Evolutionary conservation across 139 green algal species (phyloP).

Genomic region (Picochlorum sp.): DNA sequence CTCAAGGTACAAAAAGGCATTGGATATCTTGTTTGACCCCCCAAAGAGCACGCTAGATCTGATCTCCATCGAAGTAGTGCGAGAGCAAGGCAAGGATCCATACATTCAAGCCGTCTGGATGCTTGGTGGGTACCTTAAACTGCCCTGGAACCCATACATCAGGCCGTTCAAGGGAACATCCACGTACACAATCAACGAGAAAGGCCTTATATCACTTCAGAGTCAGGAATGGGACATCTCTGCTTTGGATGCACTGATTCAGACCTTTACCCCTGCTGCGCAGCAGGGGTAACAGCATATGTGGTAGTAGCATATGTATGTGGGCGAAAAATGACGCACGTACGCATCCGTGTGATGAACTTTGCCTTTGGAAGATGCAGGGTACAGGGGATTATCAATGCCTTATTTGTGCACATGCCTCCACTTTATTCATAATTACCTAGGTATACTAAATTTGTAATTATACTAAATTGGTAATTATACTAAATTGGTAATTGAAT

Average conservation of each 20-base stretch:
- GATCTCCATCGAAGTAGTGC: constrained; percentile 41
- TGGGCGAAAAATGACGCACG: too few species aligned
- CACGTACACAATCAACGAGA: constrained; percentile 33
- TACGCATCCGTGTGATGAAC: too few species aligned
- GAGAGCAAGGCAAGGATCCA: constrained; percentile 16
- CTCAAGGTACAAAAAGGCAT: constrained; percentile 43
- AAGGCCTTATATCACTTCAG: constrained; percentile 44
- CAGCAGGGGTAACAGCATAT: too few species aligned
- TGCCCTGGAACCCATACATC: constrained; percentile 58
- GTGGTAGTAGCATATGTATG: too few species aligned
- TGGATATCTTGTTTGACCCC: constrained; percentile 72
- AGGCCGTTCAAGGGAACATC: constrained; percentile 42
- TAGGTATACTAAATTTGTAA: too few species aligned
- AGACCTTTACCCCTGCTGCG: constrained; percentile 50
- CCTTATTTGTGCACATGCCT: too few species aligned
- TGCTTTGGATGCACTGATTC: constrained; percentile 23
- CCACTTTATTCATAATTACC: too few species aligned
- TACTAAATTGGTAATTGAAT: too few species aligned
- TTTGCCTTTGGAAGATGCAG: too few species aligned
- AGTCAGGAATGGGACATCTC: constrained; percentile 54
- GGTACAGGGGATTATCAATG: too few species aligned
- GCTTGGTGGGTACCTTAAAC: constrained; percentile 48
- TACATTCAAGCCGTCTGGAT: constrained; percentile 54
- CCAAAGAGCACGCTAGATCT: constrained; percentile 41
- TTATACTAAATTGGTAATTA: too few species aligned